Evolutionary conservation across 2,329 filamentous ascomycete genomes (phyloP).

Genomic region (Dactylonectria macrodidyma): DNA sequence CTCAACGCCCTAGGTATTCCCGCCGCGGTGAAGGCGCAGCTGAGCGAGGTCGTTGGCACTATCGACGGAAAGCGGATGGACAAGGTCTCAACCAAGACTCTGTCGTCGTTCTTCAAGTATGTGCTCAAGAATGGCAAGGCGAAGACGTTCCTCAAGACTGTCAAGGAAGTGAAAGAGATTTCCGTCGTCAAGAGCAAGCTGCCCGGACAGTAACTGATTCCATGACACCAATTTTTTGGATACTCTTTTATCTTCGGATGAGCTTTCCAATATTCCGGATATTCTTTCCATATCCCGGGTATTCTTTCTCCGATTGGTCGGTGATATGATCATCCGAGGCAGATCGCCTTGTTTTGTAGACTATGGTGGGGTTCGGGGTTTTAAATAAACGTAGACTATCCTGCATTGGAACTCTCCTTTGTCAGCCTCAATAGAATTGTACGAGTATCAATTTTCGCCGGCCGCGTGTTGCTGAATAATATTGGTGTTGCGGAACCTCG

Average conservation of each 20-base stretch:
- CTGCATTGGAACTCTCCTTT: neutral
- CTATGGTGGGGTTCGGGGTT: neutral
- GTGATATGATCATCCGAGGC: no score
- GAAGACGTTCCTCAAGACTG: conserved; percentile 24
- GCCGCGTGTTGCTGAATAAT: neutral
- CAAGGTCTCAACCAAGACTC: conserved; percentile 37
- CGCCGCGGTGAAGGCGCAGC: neutral
- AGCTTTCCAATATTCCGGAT: neutral
- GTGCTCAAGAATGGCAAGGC: conserved; percentile 27
- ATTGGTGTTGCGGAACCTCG: no score
- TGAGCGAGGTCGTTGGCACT: conserved; percentile 26
- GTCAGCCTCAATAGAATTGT: neutral
- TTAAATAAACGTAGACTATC: neutral
- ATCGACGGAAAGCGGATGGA: conserved; percentile 35
- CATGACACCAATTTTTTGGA: no score
- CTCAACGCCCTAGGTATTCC: conserved; percentile 44
- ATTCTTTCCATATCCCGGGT: neutral
- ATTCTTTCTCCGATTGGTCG: neutral
- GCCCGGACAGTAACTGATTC: conserved; percentile 2
- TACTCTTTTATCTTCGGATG: neutral
- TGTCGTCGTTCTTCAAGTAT: conserved; percentile 43
- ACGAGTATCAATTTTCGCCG: no score
- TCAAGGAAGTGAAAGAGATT: conserved; percentile 30
- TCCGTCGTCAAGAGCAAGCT: conserved; percentile 38
- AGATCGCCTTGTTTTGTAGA: neutral